These are phyloP conservation scores for Colletotrichum sp. DNA, from an alignment of 2,329 filamentous ascomycete species.

Conservation along the genomic window DNA sequence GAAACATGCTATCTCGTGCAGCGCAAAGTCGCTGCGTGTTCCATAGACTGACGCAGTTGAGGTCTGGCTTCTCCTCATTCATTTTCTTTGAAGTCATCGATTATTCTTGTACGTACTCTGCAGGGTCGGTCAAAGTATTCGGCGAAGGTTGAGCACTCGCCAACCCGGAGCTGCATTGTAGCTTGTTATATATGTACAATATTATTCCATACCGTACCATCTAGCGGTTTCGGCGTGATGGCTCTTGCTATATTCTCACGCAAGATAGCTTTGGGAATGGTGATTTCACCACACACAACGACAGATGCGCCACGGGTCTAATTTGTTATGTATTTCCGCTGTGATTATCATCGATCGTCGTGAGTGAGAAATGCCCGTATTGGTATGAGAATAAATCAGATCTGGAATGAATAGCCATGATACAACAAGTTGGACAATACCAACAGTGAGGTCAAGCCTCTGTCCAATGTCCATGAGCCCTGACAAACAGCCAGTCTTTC, in stretches of 20 bases:
- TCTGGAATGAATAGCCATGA: neutral
- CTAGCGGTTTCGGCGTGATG: neutral
- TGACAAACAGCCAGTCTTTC: neutral
- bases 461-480: neutral
- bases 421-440: neutral
- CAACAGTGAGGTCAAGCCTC: neutral
- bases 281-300: neutral
- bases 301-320: too few species aligned
- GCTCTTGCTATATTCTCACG: neutral
- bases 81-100: too few species aligned
- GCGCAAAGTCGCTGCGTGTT: neutral
- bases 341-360: neutral
- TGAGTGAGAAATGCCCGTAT: neutral
- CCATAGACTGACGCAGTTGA: too few species aligned
- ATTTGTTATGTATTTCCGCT: too few species aligned
- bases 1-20: neutral
- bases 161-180: neutral
- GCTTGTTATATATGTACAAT: neutral
- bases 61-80: too few species aligned
- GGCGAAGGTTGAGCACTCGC: too few species aligned
- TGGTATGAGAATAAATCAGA: neutral
- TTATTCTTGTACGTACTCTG: too few species aligned
- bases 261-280: neutral
- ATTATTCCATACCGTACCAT: neutral
- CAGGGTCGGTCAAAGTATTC: too few species aligned